Percentiles rank a stretch among this genome's conserved stretches.
These are phyloP conservation scores for Eucalyptus curtisii DNA, from an alignment of 345 rosid species.

Conservation along the genomic window DNA sequence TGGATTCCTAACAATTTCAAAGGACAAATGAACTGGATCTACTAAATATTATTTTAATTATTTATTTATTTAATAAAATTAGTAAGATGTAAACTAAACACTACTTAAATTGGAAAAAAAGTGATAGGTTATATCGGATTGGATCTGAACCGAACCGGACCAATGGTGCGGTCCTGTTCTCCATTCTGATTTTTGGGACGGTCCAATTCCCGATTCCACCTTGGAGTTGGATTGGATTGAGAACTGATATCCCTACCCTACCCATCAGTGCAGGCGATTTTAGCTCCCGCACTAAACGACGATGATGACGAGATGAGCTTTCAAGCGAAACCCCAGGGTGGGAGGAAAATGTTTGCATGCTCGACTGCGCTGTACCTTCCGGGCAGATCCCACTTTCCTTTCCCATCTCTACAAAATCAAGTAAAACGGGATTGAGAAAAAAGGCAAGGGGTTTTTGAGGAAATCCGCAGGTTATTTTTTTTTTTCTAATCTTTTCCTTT, in stretches of 20 bases:
- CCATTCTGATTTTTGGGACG: too few relatives aligned
- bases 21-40: too few relatives aligned
- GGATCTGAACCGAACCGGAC: too few relatives aligned
- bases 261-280: background rate
- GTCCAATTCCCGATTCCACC: fast-evolving
- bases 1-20: fast-evolving
- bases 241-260: too few relatives aligned
- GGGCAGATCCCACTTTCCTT: background rate
- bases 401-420: background rate
- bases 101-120: fast-evolving
- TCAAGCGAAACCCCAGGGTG: background rate
- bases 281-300: background rate
- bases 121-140: too few relatives aligned
- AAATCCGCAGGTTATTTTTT: too few relatives aligned
- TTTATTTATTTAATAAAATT: too few relatives aligned
- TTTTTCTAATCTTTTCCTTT: background rate
- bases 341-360: background rate
- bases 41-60: too few relatives aligned
- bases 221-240: too few relatives aligned
- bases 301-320: background rate
- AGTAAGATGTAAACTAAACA: too few relatives aligned
- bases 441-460: background rate
- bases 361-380: background rate
- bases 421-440: background rate
- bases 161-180: too few relatives aligned